phyloP scores from a whole-genome alignment of 2,329 filamentous ascomycete species.

The Penicillium sp. region DNA sequence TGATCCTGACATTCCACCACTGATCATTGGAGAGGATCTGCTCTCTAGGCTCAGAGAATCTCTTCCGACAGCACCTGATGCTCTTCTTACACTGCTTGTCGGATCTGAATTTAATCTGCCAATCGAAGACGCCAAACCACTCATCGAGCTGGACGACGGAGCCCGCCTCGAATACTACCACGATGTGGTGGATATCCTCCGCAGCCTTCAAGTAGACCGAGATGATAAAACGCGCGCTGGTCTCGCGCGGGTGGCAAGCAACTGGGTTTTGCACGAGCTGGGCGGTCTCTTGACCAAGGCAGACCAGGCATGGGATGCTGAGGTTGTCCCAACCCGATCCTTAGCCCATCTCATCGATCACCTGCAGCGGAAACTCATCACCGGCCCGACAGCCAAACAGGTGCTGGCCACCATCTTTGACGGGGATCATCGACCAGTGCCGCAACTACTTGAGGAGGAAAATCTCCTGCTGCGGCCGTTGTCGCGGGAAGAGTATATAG shows the following conservation, averaged over 20 bases:
- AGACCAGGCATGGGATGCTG: constrained; percentile 37
- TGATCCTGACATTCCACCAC: constrained; percentile 76
- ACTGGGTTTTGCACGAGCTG: constrained; percentile 68
- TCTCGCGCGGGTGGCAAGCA: constrained; percentile 47
- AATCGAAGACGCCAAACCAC: constrained; percentile 70
- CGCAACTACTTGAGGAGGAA: constrained; percentile 50
- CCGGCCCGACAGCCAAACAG: constrained; percentile 52
- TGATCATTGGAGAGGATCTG: constrained; percentile 64
- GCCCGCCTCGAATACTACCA: constrained; percentile 70
- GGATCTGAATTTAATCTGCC: constrained; percentile 57
- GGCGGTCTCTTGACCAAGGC: constrained; percentile 54
- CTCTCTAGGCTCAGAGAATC: constrained; percentile 54
- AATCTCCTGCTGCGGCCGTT: constrained; percentile 49
- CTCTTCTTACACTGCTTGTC: constrained; percentile 56
- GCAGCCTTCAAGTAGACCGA: constrained; percentile 21
- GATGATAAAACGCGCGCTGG: constrained; percentile 24
- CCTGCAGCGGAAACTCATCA: constrained; percentile 40
- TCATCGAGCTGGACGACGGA: constrained; percentile 69
- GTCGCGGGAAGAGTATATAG: constrained; percentile 48
- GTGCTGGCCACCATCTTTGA: constrained; percentile 50
- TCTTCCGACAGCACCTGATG: constrained; percentile 65
- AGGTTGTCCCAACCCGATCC: constrained; percentile 34
- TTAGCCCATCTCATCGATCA: constrained; percentile 41
- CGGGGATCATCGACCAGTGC: constrained; percentile 42
- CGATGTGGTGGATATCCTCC: constrained; percentile 35